Evolutionary conservation across 768 basidiomycete genomes (phyloP).

Genomic region (Tulasnella sp.): DNA sequence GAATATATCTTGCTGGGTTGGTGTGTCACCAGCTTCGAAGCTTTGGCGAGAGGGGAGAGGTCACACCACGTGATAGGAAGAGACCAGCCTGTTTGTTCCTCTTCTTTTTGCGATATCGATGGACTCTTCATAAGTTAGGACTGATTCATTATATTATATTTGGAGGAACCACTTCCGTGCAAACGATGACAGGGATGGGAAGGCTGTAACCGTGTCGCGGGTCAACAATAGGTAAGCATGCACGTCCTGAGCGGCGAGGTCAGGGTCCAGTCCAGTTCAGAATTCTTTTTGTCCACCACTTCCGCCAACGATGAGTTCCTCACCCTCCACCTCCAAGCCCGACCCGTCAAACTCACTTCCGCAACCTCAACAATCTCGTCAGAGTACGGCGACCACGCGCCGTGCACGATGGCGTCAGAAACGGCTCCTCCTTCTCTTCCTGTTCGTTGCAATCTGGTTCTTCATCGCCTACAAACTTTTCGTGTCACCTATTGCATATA

Average conservation of each 20-base stretch:
- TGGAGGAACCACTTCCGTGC: too few relatives aligned
- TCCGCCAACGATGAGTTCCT: background rate
- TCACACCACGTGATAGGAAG: too few relatives aligned
- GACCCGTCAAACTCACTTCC: conserved; percentile 1
- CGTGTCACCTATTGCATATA: conserved; percentile 30
- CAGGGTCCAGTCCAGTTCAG: conserved; percentile 3
- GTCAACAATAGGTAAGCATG: background rate
- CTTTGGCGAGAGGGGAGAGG: too few relatives aligned
- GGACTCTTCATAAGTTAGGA: too few relatives aligned
- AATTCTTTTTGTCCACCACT: background rate
- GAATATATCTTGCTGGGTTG: too few relatives aligned
- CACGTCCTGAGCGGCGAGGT: background rate
- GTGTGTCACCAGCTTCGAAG: too few relatives aligned
- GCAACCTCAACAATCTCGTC: background rate
- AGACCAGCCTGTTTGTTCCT: too few relatives aligned
- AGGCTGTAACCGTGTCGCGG: background rate
- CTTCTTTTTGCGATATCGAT: too few relatives aligned
- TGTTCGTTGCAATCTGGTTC: conserved; percentile 48
- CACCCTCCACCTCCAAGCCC: background rate
- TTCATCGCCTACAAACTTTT: conserved; percentile 42
- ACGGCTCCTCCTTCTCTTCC: conserved; percentile 45
- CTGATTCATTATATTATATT: too few relatives aligned
- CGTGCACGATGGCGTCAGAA: conserved; percentile 37
- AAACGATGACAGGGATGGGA: too few relatives aligned
- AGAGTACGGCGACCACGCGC: background rate